Conservation (phyloP, 768 basidiomycete genomes). For the Podaxis rugospora region DNA sequence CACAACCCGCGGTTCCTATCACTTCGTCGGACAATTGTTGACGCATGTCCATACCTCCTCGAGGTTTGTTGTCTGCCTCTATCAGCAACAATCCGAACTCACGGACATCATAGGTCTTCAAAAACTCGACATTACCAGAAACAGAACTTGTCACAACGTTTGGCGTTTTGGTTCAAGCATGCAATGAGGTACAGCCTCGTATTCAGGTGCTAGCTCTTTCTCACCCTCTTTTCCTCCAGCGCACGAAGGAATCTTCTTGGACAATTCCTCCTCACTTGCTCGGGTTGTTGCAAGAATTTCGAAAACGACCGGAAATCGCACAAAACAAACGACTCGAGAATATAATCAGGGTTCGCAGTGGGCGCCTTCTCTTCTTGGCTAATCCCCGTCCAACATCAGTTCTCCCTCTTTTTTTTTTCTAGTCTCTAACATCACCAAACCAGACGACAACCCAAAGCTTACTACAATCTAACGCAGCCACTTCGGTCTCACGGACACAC, state of each 20-base stretch:
- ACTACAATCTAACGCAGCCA: neutral
- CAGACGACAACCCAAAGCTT: neutral
- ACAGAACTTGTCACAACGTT: conserved; percentile 29
- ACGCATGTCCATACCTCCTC: conserved; percentile 44
- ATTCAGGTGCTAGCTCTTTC: neutral
- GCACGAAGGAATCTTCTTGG: conserved; percentile 39
- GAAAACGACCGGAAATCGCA: conserved; percentile 19
- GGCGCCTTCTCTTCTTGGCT: conserved; percentile 24
- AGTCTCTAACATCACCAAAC: conserved; percentile 4
- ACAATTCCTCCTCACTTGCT: conserved; percentile 35
- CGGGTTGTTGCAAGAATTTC: conserved; percentile 27
- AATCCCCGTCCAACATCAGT: conserved; percentile 8
- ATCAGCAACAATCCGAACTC: neutral
- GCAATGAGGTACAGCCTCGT: conserved; percentile 30
- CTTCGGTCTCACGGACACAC: neutral
- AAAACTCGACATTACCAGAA: neutral
- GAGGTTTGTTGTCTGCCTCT: conserved; percentile 32
- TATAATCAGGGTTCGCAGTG: conserved; percentile 56
- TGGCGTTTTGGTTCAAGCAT: conserved; percentile 37
- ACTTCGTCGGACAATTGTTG: conserved; percentile 43
- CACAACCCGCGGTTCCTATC: conserved; percentile 25
- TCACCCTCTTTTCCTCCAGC: conserved; percentile 26
- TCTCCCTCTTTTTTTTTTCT: conserved; percentile 2
- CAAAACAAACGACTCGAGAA: conserved; percentile 27
- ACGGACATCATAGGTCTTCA: neutral